Percentiles rank a stretch among this genome's conserved stretches.
phyloP scores from a whole-genome alignment of 441 rosid genomes.

The Mallotus japonicus region DNA sequence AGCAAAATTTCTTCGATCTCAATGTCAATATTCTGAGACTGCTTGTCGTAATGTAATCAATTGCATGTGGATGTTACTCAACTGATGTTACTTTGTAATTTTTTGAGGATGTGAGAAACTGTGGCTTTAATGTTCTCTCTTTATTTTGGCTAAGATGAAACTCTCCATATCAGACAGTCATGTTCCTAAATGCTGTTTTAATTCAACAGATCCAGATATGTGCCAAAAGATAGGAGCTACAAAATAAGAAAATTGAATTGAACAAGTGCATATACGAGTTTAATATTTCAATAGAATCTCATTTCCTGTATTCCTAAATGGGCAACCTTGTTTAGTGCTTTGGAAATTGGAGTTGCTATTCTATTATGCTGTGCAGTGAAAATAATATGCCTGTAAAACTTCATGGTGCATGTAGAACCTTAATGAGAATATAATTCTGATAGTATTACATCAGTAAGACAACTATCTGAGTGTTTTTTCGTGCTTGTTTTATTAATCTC shows the following conservation, averaged over 20 bases:
- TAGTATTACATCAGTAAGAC: no score
- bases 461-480: background rate
- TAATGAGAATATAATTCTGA: no score
- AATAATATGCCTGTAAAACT: background rate
- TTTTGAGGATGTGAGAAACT: background rate
- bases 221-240: no score
- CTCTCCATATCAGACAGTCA: background rate
- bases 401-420: no score
- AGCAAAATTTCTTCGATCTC: background rate
- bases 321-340: background rate
- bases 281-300: background rate
- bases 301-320: background rate
- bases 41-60: background rate
- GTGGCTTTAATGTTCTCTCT: background rate
- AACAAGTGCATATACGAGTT: background rate
- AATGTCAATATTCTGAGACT: background rate
- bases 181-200: no score
- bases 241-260: background rate
- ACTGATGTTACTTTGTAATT: background rate
- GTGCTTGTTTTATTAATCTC: slow-evolving; percentile 19
- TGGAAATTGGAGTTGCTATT: background rate
- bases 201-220: no score
- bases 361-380: background rate
- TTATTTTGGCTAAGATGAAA: background rate
- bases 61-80: background rate